Base-by-base conservation (phyloP, 176 grass and related monocot species). In the Hyparrhenia diplandra region DNA sequence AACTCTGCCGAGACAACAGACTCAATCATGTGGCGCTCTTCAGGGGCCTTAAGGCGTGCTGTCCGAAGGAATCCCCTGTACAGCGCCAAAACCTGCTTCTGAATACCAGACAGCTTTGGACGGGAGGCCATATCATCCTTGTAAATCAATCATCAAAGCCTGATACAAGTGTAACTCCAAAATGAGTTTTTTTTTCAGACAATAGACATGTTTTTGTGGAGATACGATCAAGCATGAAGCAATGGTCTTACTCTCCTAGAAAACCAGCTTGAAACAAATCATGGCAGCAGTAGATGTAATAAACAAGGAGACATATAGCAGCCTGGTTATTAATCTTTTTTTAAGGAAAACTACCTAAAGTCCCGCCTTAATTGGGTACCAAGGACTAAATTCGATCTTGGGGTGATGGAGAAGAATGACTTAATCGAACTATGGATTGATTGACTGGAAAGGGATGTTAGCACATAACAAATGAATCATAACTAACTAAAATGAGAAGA, bases 21-120 rank as follows among this genome's bases (percentile, higher is more conserved):
- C 24, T 95, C 79, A 1, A 95, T 93, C 67, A 71, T 88, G 13
- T 12, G 69, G 51, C 92, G 82, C 46, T 98, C 96, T 67, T 91
- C 96, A 3, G 90, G 59, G 61, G 81, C 35, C 79, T 93, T 95
- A 8, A 69, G 77, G 54, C 88, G 72, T 34, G 84, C 85, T 60
- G 90, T 92, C 23, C 92, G 88, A 66, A 98, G 92, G 67, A 95
- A 98, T 30, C 85, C 85, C 86, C 92, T 84, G 46, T 95, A 95
- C 30, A 99, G 74, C 1, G 74, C 79, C 81, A 99, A 85, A 41
- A 93, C 92, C 74, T 93, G 96, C 79, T 67, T 99, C 88, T 98
- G 92, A 78, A 99, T 91, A 74, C 92, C 92, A 25, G 96, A 99
- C 13, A 95, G 18, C 71, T 88, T 91, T 36, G 69, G 20, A 72